Percentiles rank a stretch among this genome's conserved stretches.
Evolutionary conservation across 2,329 filamentous ascomycete species (phyloP).

Genomic region (Calonectria fujianensis): DNA sequence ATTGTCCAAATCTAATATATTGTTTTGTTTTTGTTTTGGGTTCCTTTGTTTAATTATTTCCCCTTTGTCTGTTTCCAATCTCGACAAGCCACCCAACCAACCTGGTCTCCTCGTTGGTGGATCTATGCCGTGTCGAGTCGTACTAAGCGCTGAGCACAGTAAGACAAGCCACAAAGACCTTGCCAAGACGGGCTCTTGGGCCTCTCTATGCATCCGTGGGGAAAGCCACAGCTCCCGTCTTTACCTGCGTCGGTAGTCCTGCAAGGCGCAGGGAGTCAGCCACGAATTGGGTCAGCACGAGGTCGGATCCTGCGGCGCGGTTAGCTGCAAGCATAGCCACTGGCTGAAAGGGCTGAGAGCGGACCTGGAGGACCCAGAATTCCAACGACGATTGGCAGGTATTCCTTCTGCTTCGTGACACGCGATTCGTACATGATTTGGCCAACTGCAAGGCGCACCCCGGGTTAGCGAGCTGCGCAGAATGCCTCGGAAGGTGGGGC

Average conservation of each 20-base stretch:
- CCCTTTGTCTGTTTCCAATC: not conserved
- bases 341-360: not conserved
- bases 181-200: not conserved
- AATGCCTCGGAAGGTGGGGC: not conserved
- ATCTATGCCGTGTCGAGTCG: not conserved
- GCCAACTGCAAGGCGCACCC: not conserved
- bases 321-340: slow-evolving; percentile 15
- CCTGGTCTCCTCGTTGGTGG: not conserved
- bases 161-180: not conserved
- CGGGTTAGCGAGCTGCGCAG: not conserved
- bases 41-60: not conserved
- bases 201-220: not conserved
- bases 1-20: not conserved
- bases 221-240: not conserved
- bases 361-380: not conserved
- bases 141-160: not conserved
- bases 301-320: slow-evolving; percentile 7
- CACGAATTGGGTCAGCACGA: not conserved
- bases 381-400: not conserved
- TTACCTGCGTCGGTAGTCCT: not conserved
- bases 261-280: not conserved
- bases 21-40: not conserved
- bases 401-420: slow-evolving; percentile 8
- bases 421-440: slow-evolving; percentile 7
- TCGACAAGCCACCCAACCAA: not conserved